Conservation (phyloP, 2,329 filamentous ascomycete genomes). For the Thielaviopsis populi region DNA sequence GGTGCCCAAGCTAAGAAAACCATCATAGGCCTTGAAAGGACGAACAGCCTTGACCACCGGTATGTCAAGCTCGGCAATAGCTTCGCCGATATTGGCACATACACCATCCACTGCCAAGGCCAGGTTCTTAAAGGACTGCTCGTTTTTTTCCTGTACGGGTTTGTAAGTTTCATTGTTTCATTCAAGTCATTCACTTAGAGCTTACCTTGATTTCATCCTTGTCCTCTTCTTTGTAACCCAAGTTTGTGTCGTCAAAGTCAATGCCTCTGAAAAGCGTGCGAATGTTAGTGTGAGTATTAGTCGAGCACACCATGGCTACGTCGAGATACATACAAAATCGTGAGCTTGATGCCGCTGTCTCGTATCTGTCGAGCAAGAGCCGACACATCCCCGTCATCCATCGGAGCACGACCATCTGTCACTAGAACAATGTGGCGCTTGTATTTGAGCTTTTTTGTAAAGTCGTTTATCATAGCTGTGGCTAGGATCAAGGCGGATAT, state of each 20-base stretch:
- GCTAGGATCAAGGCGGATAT: constrained; percentile 79
- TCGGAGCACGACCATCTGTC: constrained; percentile 60
- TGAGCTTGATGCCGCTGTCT: constrained; percentile 59
- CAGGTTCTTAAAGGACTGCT: constrained; percentile 51
- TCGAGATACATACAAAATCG: constrained; percentile 49
- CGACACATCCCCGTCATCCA: constrained; percentile 48
- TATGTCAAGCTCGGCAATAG: constrained; percentile 61
- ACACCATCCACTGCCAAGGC: constrained; percentile 52
- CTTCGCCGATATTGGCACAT: constrained; percentile 76
- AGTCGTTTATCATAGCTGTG: constrained; percentile 66
- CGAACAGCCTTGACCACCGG: constrained; percentile 63
- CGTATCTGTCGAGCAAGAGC: constrained; percentile 62
- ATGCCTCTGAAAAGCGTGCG: constrained; percentile 46
- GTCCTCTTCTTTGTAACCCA: constrained; percentile 80
- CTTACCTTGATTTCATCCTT: constrained; percentile 56
- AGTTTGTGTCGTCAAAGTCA: constrained; percentile 86
- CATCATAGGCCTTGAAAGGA: constrained; percentile 66
- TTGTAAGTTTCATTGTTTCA: neutral
- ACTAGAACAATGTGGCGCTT: constrained; percentile 67
- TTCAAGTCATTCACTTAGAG: neutral
- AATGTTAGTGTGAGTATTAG: neutral
- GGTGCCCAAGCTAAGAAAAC: constrained; percentile 65
- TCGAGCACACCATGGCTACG: neutral
- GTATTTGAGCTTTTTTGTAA: constrained; percentile 72
- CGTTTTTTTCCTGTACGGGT: constrained; percentile 41